Percentiles rank a stretch among this genome's conserved stretches.
Conservation (phyloP, 2,329 filamentous ascomycete species). For the Fusarium sp. region DNA sequence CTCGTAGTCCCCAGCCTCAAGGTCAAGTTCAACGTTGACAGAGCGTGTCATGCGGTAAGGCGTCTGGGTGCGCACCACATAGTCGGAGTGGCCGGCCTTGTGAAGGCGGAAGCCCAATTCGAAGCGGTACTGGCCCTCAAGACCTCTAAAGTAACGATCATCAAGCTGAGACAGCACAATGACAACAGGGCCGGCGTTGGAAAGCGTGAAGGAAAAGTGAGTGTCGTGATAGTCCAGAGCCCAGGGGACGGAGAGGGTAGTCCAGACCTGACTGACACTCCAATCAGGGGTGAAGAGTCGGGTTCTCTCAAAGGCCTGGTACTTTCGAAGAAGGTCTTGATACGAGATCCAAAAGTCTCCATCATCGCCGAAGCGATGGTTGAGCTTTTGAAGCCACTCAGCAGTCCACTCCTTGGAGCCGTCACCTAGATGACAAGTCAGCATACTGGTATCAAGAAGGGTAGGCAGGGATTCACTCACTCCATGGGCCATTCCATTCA, state of each 20-base stretch:
- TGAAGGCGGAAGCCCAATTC: conserved; percentile 66
- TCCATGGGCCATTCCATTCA: conserved; percentile 86
- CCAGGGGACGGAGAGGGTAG: conserved; percentile 66
- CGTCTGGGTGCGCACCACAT: conserved; percentile 65
- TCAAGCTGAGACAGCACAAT: conserved; percentile 69
- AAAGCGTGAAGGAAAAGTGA: conserved; percentile 63
- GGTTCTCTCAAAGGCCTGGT: conserved; percentile 67
- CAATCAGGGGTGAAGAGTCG: conserved; percentile 67
- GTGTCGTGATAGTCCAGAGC: conserved; percentile 64
- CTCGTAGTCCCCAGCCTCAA: conserved; percentile 79
- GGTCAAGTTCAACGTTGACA: conserved; percentile 79
- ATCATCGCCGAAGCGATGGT: conserved; percentile 81
- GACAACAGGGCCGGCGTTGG: conserved; percentile 62
- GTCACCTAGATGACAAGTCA: conserved; percentile 60
- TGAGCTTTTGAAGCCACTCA: conserved; percentile 78
- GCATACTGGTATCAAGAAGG: neutral
- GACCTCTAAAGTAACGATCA: conserved; percentile 66
- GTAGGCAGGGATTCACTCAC: conserved; percentile 44
- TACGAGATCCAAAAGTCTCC: conserved; percentile 73
- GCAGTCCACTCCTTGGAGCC: conserved; percentile 87
- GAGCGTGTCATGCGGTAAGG: conserved; percentile 74
- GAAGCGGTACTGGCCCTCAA: conserved; percentile 67
- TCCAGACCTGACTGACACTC: conserved; percentile 61
- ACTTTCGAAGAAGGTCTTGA: conserved; percentile 68
- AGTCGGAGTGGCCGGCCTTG: conserved; percentile 60